Conservation (phyloP, 73 alveolate genomes). For the Symbiodinium pilosum region DNA sequence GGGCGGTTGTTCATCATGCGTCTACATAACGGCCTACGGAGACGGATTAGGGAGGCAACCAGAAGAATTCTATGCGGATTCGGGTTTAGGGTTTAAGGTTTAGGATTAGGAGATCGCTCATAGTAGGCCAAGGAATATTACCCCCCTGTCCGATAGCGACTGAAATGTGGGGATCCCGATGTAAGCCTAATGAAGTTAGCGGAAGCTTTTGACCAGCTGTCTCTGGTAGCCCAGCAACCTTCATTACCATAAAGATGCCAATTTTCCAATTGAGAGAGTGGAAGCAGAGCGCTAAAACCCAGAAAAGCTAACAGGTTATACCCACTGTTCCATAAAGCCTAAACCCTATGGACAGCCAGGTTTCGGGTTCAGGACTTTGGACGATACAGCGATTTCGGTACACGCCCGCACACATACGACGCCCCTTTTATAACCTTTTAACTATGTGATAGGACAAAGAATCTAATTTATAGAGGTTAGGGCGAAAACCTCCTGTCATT, state of each 20-base stretch:
- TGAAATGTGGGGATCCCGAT: background rate
- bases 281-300: background rate
- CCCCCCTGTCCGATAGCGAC: background rate
- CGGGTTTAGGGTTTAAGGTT: background rate
- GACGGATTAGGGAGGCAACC: background rate
- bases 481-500: background rate
- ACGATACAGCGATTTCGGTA: no score
- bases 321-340: no score
- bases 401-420: no score
- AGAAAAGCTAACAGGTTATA: no score
- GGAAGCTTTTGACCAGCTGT: background rate
- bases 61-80: background rate
- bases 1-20: no score
- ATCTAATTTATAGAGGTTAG: no score
- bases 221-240: background rate
- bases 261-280: background rate
- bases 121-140: background rate
- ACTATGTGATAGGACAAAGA: no score
- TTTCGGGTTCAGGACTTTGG: no score
- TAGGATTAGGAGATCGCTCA: background rate
- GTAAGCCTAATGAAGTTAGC: background rate
- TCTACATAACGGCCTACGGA: no score
- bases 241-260: background rate
- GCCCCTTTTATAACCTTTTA: no score
- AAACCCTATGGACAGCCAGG: no score